Percentiles rank a stretch among this genome's conserved stretches.
These are phyloP conservation scores for Euphorbia tirucalli DNA, from an alignment of 345 rosid genomes.

Conservation along the genomic window DNA sequence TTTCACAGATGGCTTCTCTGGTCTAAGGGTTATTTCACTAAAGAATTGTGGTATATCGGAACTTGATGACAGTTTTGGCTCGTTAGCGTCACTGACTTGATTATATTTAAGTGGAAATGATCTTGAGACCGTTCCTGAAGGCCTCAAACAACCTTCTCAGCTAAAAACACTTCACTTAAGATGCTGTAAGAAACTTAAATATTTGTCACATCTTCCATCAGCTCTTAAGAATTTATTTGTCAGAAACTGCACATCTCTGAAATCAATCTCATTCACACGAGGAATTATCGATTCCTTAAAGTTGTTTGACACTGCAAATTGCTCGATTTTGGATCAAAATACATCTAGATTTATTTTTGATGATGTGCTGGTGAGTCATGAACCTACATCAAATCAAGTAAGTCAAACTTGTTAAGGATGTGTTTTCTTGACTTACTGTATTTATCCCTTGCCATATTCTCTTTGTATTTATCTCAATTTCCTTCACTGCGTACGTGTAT, in stretches of 20 bases:
- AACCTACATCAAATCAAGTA: background rate
- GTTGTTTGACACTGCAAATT: slow-evolving; percentile 1
- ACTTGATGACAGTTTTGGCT: background rate
- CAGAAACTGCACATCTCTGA: background rate
- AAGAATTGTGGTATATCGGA: background rate
- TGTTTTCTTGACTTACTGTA: too few species aligned
- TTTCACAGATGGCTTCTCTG: background rate
- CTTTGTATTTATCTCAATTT: too few species aligned
- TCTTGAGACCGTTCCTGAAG: background rate
- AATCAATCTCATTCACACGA: background rate
- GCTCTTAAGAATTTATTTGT: background rate
- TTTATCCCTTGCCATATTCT: too few species aligned
- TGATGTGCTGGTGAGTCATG: background rate
- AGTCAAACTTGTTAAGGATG: background rate
- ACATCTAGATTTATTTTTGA: background rate
- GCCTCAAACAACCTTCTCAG: background rate
- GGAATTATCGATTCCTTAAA: background rate
- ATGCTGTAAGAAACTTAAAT: background rate
- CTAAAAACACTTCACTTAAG: background rate
- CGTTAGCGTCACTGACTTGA: background rate
- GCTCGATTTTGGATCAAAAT: background rate
- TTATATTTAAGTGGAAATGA: background rate
- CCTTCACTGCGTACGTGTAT: too few species aligned
- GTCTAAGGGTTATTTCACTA: background rate
- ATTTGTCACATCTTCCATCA: background rate